Evolutionary conservation across 805 yeast genomes (phyloP).

Genomic region (Saturnispora kantuleensis): DNA sequence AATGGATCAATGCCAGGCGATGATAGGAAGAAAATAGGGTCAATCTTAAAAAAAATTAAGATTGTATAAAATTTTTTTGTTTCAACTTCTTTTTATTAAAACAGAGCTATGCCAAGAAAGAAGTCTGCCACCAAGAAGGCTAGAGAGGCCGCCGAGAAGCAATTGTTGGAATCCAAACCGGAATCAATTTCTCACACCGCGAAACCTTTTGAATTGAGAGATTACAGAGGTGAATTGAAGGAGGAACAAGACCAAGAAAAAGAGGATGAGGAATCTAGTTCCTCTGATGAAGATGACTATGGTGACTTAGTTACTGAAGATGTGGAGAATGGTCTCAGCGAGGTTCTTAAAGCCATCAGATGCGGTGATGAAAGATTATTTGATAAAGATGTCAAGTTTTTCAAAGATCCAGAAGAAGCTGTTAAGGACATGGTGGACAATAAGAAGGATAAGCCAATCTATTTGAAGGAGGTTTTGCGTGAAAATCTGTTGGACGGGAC

Average conservation of each 20-base stretch:
- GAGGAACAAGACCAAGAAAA: slow-evolving; percentile 18
- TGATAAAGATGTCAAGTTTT: slow-evolving; percentile 64
- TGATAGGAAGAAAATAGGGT: no score
- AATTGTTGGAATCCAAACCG: background rate
- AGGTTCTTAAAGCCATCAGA: slow-evolving; percentile 62
- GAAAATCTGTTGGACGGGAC: slow-evolving; percentile 65
- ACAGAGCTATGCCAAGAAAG: slow-evolving; percentile 63
- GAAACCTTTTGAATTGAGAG: slow-evolving; percentile 9
- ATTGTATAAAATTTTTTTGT: background rate
- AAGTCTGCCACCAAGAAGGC: slow-evolving; percentile 75
- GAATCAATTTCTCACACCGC: slow-evolving; percentile 1
- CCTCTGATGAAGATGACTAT: slow-evolving; percentile 80
- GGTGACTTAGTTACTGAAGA: slow-evolving; percentile 84
- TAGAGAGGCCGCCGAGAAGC: slow-evolving; percentile 29
- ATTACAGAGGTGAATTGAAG: slow-evolving; percentile 12
- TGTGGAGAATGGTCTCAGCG: slow-evolving; percentile 68
- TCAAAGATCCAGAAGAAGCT: slow-evolving; percentile 48
- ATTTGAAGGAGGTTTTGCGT: slow-evolving; percentile 88
- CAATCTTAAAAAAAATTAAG: background rate
- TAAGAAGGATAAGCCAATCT: slow-evolving; percentile 55
- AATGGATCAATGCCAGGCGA: no score
- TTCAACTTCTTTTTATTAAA: background rate
- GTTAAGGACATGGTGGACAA: slow-evolving; percentile 37
- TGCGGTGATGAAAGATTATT: slow-evolving; percentile 55
- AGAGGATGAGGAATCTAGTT: slow-evolving; percentile 13